Percentiles rank a stretch among this genome's conserved stretches.
These are phyloP conservation scores for Coniochaeta sp. DNA, from an alignment of 2,329 filamentous ascomycete species.

Conservation along the genomic window DNA sequence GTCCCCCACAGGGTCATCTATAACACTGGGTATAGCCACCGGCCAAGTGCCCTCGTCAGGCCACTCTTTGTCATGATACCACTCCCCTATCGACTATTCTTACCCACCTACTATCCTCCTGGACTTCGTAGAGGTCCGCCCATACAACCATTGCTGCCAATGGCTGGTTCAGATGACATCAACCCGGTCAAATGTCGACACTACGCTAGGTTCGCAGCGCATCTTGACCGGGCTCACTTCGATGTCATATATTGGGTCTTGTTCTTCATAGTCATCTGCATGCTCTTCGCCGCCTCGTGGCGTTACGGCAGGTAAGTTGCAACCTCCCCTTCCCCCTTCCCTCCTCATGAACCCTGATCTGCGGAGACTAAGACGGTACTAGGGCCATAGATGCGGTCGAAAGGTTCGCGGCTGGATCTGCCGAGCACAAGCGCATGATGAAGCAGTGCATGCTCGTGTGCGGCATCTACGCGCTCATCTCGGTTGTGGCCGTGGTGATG, in stretches of 20 bases:
- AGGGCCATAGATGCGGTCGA: constrained; percentile 24
- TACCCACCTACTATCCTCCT: background rate
- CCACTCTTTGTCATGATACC: background rate
- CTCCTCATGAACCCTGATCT: background rate
- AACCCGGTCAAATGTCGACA: constrained; percentile 26
- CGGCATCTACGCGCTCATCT: constrained; percentile 33
- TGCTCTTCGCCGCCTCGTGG: constrained; percentile 29
- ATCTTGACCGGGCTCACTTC: constrained; percentile 25
- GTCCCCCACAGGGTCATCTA: background rate
- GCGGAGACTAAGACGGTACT: background rate
- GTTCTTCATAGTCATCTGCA: constrained; percentile 27
- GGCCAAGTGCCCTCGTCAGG: background rate
- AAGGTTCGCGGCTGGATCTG: constrained; percentile 13
- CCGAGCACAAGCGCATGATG: constrained; percentile 28
- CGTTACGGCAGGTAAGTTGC: constrained; percentile 24
- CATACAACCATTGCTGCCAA: constrained; percentile 6
- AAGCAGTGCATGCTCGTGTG: constrained; percentile 33
- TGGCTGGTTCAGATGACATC: constrained; percentile 23
- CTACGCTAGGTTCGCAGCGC: constrained; percentile 30
- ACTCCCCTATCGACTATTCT: background rate
- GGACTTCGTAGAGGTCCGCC: background rate
- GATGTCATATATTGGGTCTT: constrained; percentile 32
- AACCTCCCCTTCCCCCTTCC: background rate
- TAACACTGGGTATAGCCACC: background rate
- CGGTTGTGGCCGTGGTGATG: constrained; percentile 39